These are phyloP conservation scores for Phoma sp. DNA, from an alignment of 2,329 filamentous ascomycete genomes.

Conservation along the genomic window DNA sequence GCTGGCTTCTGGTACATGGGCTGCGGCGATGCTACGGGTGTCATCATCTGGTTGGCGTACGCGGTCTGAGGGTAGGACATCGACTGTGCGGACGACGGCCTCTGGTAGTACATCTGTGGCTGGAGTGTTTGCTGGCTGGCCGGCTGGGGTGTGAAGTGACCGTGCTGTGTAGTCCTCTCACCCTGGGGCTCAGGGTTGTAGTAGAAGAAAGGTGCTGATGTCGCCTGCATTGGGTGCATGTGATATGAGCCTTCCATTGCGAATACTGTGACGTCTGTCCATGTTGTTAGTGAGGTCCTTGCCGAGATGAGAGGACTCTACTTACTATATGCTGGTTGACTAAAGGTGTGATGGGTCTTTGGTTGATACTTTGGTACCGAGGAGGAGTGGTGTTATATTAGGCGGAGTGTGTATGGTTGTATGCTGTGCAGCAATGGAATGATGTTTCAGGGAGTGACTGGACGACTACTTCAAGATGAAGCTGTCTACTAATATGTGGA, in stretches of 20 bases:
- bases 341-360: constrained; percentile 15
- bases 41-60: constrained; percentile 69
- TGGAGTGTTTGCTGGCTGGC: constrained; percentile 43
- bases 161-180: constrained; percentile 70
- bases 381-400: constrained; percentile 34
- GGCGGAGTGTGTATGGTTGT: constrained; percentile 24
- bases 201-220: constrained; percentile 84
- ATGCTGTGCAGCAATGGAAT: constrained; percentile 28
- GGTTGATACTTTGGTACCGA: constrained; percentile 18
- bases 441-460: constrained; percentile 48
- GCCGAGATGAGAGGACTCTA: neutral
- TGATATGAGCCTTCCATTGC: constrained; percentile 71
- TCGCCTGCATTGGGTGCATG: constrained; percentile 58
- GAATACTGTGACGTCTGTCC: constrained; percentile 31
- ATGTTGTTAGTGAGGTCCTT: constrained; percentile 8
- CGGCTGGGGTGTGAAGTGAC: constrained; percentile 71
- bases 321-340: constrained; percentile 26
- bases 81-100: constrained; percentile 70
- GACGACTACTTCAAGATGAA: constrained; percentile 48
- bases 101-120: constrained; percentile 54
- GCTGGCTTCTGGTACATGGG: constrained; percentile 76
- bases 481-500: constrained; percentile 48
- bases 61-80: constrained; percentile 56
- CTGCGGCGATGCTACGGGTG: constrained; percentile 77
- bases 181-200: constrained; percentile 78